A percentile compares a stretch with the other conserved stretches of the same genome.
These are phyloP conservation scores for Spinacia oleracea DNA, from an alignment of 179 eudicot species.

Conservation along the genomic window DNA sequence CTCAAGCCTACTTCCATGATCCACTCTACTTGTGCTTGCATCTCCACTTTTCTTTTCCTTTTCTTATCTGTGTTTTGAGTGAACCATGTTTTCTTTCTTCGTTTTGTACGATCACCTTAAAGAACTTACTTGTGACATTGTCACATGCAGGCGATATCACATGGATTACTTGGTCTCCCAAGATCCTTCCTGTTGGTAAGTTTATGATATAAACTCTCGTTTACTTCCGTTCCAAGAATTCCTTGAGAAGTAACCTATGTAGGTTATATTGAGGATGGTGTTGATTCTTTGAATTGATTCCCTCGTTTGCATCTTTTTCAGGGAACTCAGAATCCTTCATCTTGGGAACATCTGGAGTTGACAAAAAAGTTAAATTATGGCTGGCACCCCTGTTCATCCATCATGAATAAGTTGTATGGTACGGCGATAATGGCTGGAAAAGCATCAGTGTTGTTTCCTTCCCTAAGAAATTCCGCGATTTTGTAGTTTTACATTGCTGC, in stretches of 20 bases:
- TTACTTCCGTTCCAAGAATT: background rate
- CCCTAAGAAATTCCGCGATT: background rate
- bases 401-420: conserved; percentile 25
- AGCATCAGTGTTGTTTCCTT: background rate
- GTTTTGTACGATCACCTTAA: background rate
- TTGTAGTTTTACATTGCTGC: conserved; percentile 11
- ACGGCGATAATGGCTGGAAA: background rate
- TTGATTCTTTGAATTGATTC: background rate
- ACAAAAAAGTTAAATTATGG: conserved; percentile 99
- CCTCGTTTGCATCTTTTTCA: conserved; percentile 26
- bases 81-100: background rate
- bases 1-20: background rate
- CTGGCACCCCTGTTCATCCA: conserved; percentile 42
- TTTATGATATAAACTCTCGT: background rate
- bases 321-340: conserved; percentile 48
- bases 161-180: conserved; percentile 85
- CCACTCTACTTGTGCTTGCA: background rate
- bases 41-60: background rate
- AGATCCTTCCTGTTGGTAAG: conserved; percentile 54
- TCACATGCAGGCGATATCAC: conserved; percentile 76
- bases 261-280: background rate
- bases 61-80: background rate
- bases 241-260: background rate
- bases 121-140: conserved; percentile 10
- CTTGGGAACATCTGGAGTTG: conserved; percentile 70